Evolutionary conservation across 306 rosid genomes (phyloP).

Genomic region (Cucurbita pepo): DNA sequence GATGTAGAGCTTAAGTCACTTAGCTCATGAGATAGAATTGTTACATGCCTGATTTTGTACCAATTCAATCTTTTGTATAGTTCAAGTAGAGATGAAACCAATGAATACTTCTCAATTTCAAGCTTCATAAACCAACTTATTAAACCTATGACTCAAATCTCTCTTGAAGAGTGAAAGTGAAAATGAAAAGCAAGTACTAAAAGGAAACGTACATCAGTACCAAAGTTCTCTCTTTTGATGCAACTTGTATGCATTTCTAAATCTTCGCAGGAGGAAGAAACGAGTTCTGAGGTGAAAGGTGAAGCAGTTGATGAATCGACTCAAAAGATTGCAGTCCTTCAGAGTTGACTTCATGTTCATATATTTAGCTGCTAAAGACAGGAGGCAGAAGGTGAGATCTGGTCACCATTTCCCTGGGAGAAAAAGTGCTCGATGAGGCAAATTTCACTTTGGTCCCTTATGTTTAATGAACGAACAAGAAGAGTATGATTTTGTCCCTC

Average conservation of each 20-base stretch:
- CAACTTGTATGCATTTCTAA: background rate
- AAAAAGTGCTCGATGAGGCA: background rate
- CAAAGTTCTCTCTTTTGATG: background rate
- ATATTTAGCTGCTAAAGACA: background rate
- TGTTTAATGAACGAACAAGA: background rate
- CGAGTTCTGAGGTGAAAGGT: constrained; percentile 27
- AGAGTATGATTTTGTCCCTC: background rate
- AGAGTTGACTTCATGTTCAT: constrained; percentile 17
- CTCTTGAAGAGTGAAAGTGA: background rate
- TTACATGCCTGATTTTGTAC: background rate
- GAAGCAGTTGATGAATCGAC: constrained; percentile 44
- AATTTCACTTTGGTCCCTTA: background rate
- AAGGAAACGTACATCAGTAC: background rate
- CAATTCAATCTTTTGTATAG: background rate
- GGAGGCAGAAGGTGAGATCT: background rate
- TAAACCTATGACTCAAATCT: background rate
- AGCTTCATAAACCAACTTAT: background rate
- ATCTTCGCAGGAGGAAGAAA: constrained; percentile 20
- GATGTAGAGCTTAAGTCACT: background rate
- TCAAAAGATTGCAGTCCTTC: constrained; percentile 32
- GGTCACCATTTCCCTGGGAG: background rate
- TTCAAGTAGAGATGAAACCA: background rate
- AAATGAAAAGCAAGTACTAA: background rate
- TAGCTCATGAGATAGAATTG: background rate
- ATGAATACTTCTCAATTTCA: background rate